These are phyloP conservation scores for Xylariales sp. DNA, from an alignment of 2,329 filamentous ascomycete genomes.

Conservation along the genomic window DNA sequence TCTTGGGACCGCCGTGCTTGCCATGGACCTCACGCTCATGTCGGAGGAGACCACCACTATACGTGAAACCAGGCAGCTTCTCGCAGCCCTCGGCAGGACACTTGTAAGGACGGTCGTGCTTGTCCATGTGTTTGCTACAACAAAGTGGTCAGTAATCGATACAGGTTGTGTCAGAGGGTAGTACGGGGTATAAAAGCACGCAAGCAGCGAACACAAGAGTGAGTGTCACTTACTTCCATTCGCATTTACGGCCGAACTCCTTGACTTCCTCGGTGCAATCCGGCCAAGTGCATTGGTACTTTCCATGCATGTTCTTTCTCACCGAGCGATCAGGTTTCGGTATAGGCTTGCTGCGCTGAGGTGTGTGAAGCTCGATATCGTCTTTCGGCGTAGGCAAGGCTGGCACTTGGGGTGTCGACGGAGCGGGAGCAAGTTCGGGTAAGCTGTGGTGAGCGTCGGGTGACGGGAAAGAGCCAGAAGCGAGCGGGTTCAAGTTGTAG, in stretches of 20 bases:
- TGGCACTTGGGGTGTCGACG: slow-evolving; percentile 11
- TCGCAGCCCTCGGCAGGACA: slow-evolving; percentile 79
- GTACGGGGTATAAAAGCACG: slow-evolving; percentile 6
- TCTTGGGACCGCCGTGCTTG: slow-evolving; percentile 83
- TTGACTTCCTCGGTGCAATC: slow-evolving; percentile 63
- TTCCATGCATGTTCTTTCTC: slow-evolving; percentile 63
- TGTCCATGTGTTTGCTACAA: slow-evolving; percentile 92
- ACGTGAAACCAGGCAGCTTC: slow-evolving; percentile 91
- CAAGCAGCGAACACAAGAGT: not conserved
- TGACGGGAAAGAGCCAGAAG: slow-evolving; percentile 1
- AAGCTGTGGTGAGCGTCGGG: slow-evolving; percentile 4
- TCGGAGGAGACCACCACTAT: slow-evolving; percentile 81
- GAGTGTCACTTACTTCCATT: slow-evolving; percentile 76
- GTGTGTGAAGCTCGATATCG: slow-evolving; percentile 15
- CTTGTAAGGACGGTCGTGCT: slow-evolving; percentile 90
- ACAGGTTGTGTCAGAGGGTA: not conserved
- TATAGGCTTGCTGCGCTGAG: slow-evolving; percentile 46
- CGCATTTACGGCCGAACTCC: slow-evolving; percentile 77
- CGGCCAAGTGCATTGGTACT: slow-evolving; percentile 68
- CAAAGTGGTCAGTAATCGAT: not conserved
- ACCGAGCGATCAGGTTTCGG: slow-evolving; percentile 55
- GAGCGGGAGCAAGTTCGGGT: slow-evolving; percentile 1
- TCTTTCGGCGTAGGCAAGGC: slow-evolving; percentile 1
- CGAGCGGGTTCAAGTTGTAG: slow-evolving; percentile 9
- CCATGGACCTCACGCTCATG: slow-evolving; percentile 93